Conservation (phyloP, 352 stramenopile species). For the Phytopythium kandeliae region DNA sequence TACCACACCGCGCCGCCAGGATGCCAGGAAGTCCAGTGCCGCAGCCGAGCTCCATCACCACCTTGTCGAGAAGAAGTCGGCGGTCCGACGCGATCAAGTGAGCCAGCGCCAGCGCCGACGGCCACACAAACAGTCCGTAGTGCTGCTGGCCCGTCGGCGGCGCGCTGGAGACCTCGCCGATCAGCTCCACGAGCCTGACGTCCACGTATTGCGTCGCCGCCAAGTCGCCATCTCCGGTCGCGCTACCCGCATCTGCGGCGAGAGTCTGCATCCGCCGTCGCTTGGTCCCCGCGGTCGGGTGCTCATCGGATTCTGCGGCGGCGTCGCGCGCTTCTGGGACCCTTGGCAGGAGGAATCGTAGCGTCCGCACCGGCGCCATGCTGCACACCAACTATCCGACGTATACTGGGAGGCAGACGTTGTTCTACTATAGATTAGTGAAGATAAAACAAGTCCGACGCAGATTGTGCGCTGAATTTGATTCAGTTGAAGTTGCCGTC, state of each 20-base stretch:
- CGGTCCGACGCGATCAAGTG: slow-evolving; percentile 37
- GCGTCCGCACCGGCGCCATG: slow-evolving; percentile 11
- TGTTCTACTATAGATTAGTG: too few relatives aligned
- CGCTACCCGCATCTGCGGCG: neutral
- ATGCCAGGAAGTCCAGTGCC: slow-evolving; percentile 64
- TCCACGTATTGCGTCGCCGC: slow-evolving; percentile 9
- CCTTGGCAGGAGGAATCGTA: slow-evolving; percentile 5
- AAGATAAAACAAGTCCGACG: too few relatives aligned
- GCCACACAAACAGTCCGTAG: slow-evolving; percentile 69
- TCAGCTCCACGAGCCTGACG: slow-evolving; percentile 50
- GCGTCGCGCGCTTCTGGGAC: neutral
- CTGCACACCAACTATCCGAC: too few relatives aligned
- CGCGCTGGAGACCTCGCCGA: slow-evolving; percentile 31
- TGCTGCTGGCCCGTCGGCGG: slow-evolving; percentile 39
- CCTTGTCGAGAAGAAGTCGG: slow-evolving; percentile 20
- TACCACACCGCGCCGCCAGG: slow-evolving; percentile 34
- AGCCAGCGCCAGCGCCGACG: slow-evolving; percentile 43
- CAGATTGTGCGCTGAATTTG: too few relatives aligned
- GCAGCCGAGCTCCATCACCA: slow-evolving; percentile 59
- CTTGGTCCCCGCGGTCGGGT: slow-evolving; percentile 5
- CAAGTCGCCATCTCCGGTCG: neutral
- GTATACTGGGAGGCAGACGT: too few relatives aligned
- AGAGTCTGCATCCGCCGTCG: slow-evolving; percentile 7
- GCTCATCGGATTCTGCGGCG: neutral
- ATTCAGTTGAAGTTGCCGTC: too few relatives aligned